Base-by-base conservation (phyloP, 2,329 filamentous ascomycete genomes). In the Aspergillus novofumigatus region DNA sequence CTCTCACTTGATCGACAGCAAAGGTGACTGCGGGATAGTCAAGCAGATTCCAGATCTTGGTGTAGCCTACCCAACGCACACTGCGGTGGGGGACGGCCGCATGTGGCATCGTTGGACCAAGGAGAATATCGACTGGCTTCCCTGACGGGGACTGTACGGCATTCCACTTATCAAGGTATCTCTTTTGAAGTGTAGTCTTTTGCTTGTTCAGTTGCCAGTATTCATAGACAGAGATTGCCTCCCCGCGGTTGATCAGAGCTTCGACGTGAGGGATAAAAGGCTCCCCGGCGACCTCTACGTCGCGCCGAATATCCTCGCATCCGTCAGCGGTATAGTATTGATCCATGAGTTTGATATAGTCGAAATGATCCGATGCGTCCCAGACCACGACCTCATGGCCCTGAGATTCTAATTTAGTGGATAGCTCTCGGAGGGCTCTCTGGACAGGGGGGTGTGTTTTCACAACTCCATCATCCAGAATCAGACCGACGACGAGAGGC, bases 131-230 rank as follows among this genome's bases (percentile, higher is more conserved):
- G 0, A 85, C 80, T 0, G 65, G 61, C 4, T 71, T 73, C 0
- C 80, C 83, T 0, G 79, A 79, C 0, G 73, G 66, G 2, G 78
- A 81, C 17, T 65, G 72, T 0, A 75, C 71, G 0, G 67, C 66
- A 48, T 81, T 80, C 85, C 85, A 88, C 56, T 84, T 82, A 51
- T 85, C 78, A 1, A 86, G 75, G 55, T 85, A 87, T 2, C 72
- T 75, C 57, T 85, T 80, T 60, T 86, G 83, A 3, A 78, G 73
- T 0, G 72, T 74, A 26, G 77, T 56, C 64, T 87, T 88, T 26
- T 78, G 76, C 58, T 76, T 82, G 70, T 87, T 88, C 6, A 89
- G 75, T 62, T 87, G 84, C 86, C 85, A 89, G 69, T 88, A 89
- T 4, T 85, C 77, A 56, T 83, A 87, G 0, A 87, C 83, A 0